Evolutionary conservation across 2,329 filamentous ascomycete species (phyloP).

Genomic region (Botryosphaeria dothidea): DNA sequence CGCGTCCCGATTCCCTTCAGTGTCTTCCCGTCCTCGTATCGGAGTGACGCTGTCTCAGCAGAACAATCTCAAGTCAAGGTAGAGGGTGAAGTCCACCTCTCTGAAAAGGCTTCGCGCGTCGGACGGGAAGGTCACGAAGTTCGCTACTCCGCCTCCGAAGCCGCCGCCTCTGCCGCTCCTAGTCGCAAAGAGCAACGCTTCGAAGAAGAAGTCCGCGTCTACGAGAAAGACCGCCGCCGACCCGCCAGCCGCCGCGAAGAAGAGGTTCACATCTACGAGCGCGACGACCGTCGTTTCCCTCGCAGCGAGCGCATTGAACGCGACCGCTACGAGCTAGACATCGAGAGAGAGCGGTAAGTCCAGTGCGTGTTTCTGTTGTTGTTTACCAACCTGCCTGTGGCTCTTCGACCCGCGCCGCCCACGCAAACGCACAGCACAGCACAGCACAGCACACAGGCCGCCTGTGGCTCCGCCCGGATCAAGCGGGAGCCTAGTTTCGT

Average conservation of each 20-base stretch:
- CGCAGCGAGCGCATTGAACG: conserved; percentile 17
- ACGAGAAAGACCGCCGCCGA: conserved; percentile 75
- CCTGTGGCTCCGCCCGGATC: conserved; percentile 8
- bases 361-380: not conserved
- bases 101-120: conserved; percentile 73
- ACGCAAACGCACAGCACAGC: conserved; percentile 26
- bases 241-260: conserved; percentile 47
- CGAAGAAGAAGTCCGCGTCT: conserved; percentile 86
- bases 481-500: conserved; percentile 27
- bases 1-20: conserved; percentile 99
- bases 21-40: conserved; percentile 99
- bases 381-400: not conserved
- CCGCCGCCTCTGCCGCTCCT: conserved; percentile 48
- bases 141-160: conserved; percentile 56
- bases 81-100: conserved; percentile 84
- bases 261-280: conserved; percentile 36
- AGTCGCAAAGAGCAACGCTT: conserved; percentile 61
- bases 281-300: conserved; percentile 9
- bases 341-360: conserved; percentile 31
- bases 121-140: conserved; percentile 97
- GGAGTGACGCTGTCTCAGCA: conserved; percentile 65
- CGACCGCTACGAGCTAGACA: conserved; percentile 26
- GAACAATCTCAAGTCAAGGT: conserved; percentile 73
- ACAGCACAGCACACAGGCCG: conserved; percentile 8
- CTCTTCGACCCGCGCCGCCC: conserved; percentile 17